Base-by-base conservation (phyloP, 495 filamentous ascomycete species). In the Cairneyella variabilis region DNA sequence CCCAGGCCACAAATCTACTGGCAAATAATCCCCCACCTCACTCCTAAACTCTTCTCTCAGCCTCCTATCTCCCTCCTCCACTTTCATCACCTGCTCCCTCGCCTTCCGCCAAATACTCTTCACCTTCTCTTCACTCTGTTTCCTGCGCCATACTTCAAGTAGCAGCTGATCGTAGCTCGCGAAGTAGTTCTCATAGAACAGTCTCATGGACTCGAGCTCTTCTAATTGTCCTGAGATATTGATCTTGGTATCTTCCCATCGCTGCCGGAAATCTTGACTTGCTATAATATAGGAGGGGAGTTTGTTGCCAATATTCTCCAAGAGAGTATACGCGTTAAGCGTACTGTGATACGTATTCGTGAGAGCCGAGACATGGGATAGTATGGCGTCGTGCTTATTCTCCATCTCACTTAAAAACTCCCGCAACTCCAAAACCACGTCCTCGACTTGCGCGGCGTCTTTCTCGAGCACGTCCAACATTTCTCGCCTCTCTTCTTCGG, bases 1-100 rank as follows among this genome's bases (percentile, higher is more conserved):
- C 5, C 86, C 88, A 0, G 84, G 84, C 93, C 92, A 98, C 36
- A 98, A 83, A 62, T 97, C 95, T 2, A 83, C 81, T 0, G 93
- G 93, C 17, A 98, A 67, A 62, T 82, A 93, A 54, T 95, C 88
- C 2, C 90, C 91, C 17, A 91, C 82, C 53, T 96, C 89, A 6
- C 82, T 72, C 23, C 83, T 79, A 69, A 98, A 98, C 12, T 76
- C 69, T 59, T 95, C 89, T 23, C 93, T 73, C 53, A 88, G 83
- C 49, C 79, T 75, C 34, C 80, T 69, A 68, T 98, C 93, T 27
- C 77, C 77, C 50, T 86, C 83, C 52, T 87, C 79, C 20, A 97
- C 74, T 62, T 82, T 83, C 45, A 91, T 80, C 8, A 97, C 72
- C 59, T 85, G 86, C 53, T 80, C 78, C 66, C 81, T 80, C 1